Conservation (phyloP, 768 basidiomycete genomes). For the Botryobasidium botryosum region DNA sequence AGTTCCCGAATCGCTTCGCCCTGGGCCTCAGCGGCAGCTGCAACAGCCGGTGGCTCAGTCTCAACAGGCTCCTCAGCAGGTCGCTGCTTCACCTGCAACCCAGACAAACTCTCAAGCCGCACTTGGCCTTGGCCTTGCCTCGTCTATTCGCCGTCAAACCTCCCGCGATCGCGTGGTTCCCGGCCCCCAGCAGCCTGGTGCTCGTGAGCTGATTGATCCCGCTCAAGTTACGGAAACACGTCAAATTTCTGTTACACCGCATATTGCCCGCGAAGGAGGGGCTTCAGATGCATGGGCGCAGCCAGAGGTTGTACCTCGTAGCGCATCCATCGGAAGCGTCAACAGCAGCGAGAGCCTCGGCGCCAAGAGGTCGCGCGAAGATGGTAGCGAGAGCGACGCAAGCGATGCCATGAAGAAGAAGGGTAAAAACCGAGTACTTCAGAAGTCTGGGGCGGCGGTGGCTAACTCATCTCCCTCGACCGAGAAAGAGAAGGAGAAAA, state of each 20-base stretch:
- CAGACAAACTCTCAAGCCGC: conserved; percentile 12
- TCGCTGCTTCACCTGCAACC: conserved; percentile 15
- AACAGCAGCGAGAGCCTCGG: background rate
- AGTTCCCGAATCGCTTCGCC: too few relatives aligned
- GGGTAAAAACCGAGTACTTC: too few relatives aligned
- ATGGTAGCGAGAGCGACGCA: background rate
- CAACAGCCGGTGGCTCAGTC: background rate
- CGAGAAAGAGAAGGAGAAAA: conserved; percentile 33
- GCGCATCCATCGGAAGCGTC: conserved; percentile 1
- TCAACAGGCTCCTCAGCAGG: background rate
- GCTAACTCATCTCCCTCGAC: conserved; percentile 24
- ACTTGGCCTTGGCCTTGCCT: conserved; percentile 14
- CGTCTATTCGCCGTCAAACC: conserved; percentile 26
- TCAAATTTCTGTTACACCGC: conserved; percentile 62
- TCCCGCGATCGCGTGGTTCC: conserved; percentile 32
- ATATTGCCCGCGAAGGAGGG: conserved; percentile 43
- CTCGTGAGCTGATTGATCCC: conserved; percentile 35
- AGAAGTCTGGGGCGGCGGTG: too few relatives aligned
- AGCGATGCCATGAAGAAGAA: conserved; percentile 33
- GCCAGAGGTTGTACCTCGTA: conserved; percentile 3
- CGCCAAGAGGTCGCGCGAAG: conserved; percentile 16
- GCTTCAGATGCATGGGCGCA: background rate
- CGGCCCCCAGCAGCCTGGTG: conserved; percentile 7
- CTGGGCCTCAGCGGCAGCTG: too few relatives aligned
- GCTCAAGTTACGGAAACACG: conserved; percentile 54